A percentile compares a stretch with the other conserved stretches of the same genome.
These are phyloP conservation scores for Tetrastigma voinierianum DNA, from an alignment of 164 flowering plant species.

Conservation along the genomic window DNA sequence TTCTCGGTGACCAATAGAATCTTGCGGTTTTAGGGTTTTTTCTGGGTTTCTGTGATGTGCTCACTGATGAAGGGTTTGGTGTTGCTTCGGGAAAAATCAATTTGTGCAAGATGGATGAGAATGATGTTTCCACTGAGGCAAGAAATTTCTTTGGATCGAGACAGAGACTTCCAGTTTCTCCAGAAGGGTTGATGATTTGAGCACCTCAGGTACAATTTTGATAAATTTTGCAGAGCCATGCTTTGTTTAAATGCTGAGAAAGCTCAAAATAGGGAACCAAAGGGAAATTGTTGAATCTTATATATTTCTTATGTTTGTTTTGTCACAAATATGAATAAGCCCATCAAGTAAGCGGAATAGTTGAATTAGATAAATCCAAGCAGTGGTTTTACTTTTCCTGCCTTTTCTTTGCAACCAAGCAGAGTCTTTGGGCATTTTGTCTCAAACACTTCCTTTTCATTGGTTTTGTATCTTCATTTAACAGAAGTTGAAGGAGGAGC, in stretches of 20 bases:
- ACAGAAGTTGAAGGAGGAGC: constrained; percentile 58
- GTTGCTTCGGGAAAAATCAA: constrained; percentile 19
- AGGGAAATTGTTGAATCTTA: not conserved
- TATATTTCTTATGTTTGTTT: too few relatives aligned
- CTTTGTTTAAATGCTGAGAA: not conserved
- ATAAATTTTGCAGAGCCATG: not conserved
- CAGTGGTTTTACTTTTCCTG: too few relatives aligned
- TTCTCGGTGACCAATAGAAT: not conserved
- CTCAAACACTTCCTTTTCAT: not conserved
- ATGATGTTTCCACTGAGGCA: constrained; percentile 13
- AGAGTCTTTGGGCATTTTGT: not conserved
- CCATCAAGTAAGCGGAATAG: too few relatives aligned
- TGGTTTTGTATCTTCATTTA: constrained; percentile 10
- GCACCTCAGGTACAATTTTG: constrained; percentile 38
- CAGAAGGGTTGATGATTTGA: constrained; percentile 43
- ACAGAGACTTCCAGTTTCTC: constrained; percentile 43
- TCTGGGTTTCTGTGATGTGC: not conserved
- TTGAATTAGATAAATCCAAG: not conserved
- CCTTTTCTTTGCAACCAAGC: not conserved
- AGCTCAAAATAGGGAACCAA: too few relatives aligned
- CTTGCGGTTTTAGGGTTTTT: not conserved
- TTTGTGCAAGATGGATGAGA: constrained; percentile 18
- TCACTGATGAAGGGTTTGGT: constrained; percentile 1
- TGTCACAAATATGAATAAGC: too few relatives aligned
- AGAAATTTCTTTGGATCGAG: constrained; percentile 28